These are phyloP conservation scores for Tulasnella sp. DNA, from an alignment of 768 basidiomycete genomes.

Conservation along the genomic window DNA sequence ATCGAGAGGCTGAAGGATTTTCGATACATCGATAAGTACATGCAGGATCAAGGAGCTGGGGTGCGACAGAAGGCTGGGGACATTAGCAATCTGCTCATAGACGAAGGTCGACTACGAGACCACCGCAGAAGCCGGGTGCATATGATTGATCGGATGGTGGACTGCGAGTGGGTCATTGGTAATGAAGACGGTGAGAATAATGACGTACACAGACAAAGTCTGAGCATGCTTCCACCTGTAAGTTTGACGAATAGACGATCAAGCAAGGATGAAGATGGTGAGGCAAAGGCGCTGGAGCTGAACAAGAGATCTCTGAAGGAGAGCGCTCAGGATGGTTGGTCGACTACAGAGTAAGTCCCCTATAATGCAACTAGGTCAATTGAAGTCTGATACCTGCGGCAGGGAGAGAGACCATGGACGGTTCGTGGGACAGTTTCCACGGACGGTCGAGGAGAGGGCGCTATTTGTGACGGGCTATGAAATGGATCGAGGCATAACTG, in stretches of 20 bases:
- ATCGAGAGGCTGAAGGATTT: slow-evolving; percentile 99
- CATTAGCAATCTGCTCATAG: slow-evolving; percentile 85
- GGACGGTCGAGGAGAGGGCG: too few relatives aligned
- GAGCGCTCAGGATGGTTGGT: slow-evolving; percentile 35
- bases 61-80: slow-evolving; percentile 96
- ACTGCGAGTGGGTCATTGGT: slow-evolving; percentile 39
- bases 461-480: too few relatives aligned
- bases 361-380: not conserved
- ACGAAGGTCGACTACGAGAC: slow-evolving; percentile 72
- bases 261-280: slow-evolving; percentile 63
- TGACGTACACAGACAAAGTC: slow-evolving; percentile 33
- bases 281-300: slow-evolving; percentile 78
- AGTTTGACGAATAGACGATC: slow-evolving; percentile 19
- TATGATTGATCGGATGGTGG: slow-evolving; percentile 93
- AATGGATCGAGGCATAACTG: too few relatives aligned
- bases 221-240: slow-evolving; percentile 17
- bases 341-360: slow-evolving; percentile 40
- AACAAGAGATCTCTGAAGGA: slow-evolving; percentile 70
- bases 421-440: too few relatives aligned
- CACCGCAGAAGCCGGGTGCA: slow-evolving; percentile 73
- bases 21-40: slow-evolving; percentile 89
- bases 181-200: slow-evolving; percentile 36
- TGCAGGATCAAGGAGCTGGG: slow-evolving; percentile 97
- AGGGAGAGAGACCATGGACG: slow-evolving; percentile 74
- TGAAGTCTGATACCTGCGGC: not conserved